phyloP scores from a whole-genome alignment of 2,329 filamentous ascomycete genomes.

The Paecilomyces niveus region DNA sequence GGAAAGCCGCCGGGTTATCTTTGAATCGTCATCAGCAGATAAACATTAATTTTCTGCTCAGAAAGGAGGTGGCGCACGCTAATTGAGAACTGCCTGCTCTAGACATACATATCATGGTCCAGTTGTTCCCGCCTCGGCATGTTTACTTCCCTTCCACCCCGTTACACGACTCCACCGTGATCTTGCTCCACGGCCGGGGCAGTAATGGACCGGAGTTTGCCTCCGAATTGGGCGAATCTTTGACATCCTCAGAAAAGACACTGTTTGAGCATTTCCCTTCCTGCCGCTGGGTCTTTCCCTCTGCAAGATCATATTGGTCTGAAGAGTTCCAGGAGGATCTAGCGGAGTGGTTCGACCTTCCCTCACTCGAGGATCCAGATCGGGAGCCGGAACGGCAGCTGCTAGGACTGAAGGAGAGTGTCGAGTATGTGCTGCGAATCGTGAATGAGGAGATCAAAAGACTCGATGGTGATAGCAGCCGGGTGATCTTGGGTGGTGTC shows the following conservation, averaged over 20 bases:
- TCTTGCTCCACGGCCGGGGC: slow-evolving; percentile 8
- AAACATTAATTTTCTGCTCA: neutral
- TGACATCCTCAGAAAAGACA: slow-evolving; percentile 1
- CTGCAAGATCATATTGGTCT: slow-evolving; percentile 5
- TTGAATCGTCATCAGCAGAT: neutral
- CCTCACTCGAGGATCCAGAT: slow-evolving; percentile 4
- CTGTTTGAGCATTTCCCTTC: slow-evolving; percentile 6
- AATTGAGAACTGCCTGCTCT: neutral
- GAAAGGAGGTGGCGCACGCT: neutral
- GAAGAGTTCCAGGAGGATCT: slow-evolving; percentile 2
- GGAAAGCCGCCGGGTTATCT: neutral
- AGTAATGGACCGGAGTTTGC: slow-evolving; percentile 7
- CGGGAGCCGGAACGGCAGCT: slow-evolving; percentile 3
- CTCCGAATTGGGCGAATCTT: slow-evolving; percentile 1
- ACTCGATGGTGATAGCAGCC: slow-evolving; percentile 2
- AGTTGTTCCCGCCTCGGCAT: slow-evolving; percentile 5
- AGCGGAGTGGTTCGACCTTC: slow-evolving; percentile 7
- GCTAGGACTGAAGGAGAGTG: slow-evolving; percentile 7
- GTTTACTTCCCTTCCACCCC: slow-evolving; percentile 5
- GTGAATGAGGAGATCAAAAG: slow-evolving; percentile 9
- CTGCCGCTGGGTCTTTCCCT: slow-evolving; percentile 9
- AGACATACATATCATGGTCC: neutral
- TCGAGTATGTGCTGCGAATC: slow-evolving; percentile 4
- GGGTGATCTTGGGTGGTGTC: slow-evolving; percentile 8
- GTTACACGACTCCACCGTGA: slow-evolving; percentile 6